Conservation (phyloP, 306 rosid species). For the Styphnolobium japonicum region DNA sequence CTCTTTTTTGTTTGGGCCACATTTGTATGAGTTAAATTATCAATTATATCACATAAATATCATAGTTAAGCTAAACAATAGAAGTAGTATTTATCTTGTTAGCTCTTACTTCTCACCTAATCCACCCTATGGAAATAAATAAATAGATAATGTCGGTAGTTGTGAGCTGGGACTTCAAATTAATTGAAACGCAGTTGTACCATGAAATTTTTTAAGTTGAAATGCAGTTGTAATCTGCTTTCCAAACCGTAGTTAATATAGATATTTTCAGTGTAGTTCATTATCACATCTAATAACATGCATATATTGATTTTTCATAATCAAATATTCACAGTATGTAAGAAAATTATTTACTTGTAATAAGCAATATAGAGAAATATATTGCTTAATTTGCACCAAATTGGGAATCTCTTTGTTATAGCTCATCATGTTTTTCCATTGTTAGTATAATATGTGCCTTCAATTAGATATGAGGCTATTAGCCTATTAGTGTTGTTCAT, state of each 20-base stretch:
- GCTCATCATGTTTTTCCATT: neutral
- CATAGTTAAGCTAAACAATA: neutral
- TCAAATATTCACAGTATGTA: neutral
- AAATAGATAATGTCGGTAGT: neutral
- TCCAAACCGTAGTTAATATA: neutral
- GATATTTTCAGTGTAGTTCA: neutral
- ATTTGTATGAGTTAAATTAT: neutral
- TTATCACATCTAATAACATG: neutral
- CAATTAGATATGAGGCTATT: neutral
- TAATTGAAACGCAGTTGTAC: neutral
- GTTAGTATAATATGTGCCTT: neutral
- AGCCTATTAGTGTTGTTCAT: neutral
- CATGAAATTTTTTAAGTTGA: no score
- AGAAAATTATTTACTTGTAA: neutral
- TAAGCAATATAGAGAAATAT: neutral
- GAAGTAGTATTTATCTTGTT: neutral
- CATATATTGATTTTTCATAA: neutral
- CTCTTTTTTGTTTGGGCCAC: neutral
- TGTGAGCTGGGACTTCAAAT: neutral
- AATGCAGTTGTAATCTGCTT: neutral
- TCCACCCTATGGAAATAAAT: neutral
- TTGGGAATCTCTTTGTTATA: neutral
- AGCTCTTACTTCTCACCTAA: neutral
- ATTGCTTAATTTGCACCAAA: neutral
- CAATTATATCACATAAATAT: neutral